These are phyloP conservation scores for Myrica gale DNA, from an alignment of 306 rosid genomes.

Conservation along the genomic window DNA sequence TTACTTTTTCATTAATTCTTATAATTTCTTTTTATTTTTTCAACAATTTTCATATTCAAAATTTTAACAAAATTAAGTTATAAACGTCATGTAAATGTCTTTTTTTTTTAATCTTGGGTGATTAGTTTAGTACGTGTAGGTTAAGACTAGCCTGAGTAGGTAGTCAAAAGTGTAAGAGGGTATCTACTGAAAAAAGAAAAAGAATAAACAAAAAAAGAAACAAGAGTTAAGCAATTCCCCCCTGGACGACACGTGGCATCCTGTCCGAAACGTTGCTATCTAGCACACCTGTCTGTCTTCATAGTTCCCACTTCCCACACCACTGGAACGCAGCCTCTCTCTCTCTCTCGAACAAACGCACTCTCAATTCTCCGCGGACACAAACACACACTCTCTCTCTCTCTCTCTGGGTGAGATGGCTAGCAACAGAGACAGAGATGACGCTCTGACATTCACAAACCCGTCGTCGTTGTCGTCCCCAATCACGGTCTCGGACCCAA, in stretches of 20 bases:
- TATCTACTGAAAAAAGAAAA: not conserved
- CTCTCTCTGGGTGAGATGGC: slow-evolving; percentile 35
- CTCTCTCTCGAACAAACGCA: slow-evolving; percentile 5
- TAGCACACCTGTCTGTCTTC: not conserved
- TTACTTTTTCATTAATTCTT: too few relatives aligned
- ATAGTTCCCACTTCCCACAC: slow-evolving; percentile 15
- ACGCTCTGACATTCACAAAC: slow-evolving; percentile 54
- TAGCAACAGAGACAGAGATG: slow-evolving; percentile 62
- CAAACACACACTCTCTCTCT: not conserved
- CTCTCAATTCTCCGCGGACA: not conserved
- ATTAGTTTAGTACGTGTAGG: too few relatives aligned
- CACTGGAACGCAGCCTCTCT: slow-evolving; percentile 26
- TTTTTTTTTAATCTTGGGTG: too few relatives aligned
- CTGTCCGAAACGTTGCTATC: not conserved
- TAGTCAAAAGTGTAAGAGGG: not conserved
- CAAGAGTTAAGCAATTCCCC: not conserved
- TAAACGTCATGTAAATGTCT: too few relatives aligned
- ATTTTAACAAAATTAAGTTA: too few relatives aligned
- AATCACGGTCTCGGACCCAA: slow-evolving; percentile 68
- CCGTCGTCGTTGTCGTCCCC: slow-evolving; percentile 81
- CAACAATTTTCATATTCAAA: too few relatives aligned
- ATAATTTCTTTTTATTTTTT: too few relatives aligned
- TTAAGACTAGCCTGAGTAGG: not conserved
- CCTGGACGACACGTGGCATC: slow-evolving; percentile 31
- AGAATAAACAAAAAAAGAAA: not conserved